Evolutionary conservation across 2,329 filamentous ascomycete genomes (phyloP), one percentile per base, ranked within the genome.

Genomic region (Colletotrichum tanaceti): DNA sequence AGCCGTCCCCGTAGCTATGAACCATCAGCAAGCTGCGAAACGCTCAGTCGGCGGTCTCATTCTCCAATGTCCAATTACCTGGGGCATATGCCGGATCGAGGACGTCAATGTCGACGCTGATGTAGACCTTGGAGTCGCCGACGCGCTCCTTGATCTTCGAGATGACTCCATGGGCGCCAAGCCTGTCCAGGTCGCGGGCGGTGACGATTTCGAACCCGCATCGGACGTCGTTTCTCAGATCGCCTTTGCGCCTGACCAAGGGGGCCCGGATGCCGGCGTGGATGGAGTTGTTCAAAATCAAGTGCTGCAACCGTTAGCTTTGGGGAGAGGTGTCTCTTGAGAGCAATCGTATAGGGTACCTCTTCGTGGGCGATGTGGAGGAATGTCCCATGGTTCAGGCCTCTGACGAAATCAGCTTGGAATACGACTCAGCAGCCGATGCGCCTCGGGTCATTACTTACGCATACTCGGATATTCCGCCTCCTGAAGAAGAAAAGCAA

Each of bases 61-160:
- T 6, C 28, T 16, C 50, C 0, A 18, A n/a, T 24, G n/a, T 22
- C 20, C 11, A 14, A 32, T 73, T 75, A 83, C 82, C 84, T n/a
- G 91, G 91, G 10, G 89, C 89, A 58, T 80, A 79, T 0, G 81
- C 90, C 0, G 92, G 92, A 77, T 95, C 92, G 54, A 95, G 83
- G 0, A 94, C 91, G 77, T 95, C 92, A 72, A 94, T 94, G 75
- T 95, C 92, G 18, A 95, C 87, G 65, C 87, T 91, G 28, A 95
- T 82, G 74, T 95, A 95, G 14, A 89, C 87, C 52, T 81, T 85
- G 0, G 83, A 82, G 16, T 81, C 81, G 1, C 79, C 78, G 0
- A 89, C 85, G 10, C 87, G 80, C 2, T 83, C 75, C 73, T 92
- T 82, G 71, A 95, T 92, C 47, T 79, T 80, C 13, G 87, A 79